Evolutionary conservation across 352 stramenopile species (phyloP).

Genomic region (Elongisporangium prolatum): DNA sequence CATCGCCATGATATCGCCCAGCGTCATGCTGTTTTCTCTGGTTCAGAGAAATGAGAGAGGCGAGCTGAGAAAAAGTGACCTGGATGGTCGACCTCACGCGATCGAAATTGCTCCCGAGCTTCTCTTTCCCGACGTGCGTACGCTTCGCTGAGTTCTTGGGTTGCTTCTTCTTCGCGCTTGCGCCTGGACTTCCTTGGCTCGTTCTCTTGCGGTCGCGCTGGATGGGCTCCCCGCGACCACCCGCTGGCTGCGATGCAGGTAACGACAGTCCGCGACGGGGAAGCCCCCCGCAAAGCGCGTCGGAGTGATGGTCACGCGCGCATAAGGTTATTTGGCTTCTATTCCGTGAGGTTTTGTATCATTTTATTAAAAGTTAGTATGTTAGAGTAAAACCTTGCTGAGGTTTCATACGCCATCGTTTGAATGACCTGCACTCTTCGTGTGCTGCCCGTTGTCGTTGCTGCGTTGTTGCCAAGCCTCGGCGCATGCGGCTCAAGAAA

Average conservation of each 20-base stretch:
- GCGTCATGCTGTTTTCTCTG: slow-evolving; percentile 46
- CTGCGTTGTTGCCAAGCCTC: not conserved
- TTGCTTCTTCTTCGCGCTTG: not conserved
- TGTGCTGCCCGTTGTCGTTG: slow-evolving; percentile 17
- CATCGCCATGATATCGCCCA: slow-evolving; percentile 70
- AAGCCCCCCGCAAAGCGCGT: slow-evolving; percentile 25
- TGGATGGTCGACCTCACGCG: not conserved
- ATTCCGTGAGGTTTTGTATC: slow-evolving; percentile 2
- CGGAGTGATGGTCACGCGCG: slow-evolving; percentile 27
- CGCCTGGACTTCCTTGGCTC: not conserved
- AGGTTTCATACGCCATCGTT: slow-evolving; percentile 5
- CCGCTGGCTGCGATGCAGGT: slow-evolving; percentile 2
- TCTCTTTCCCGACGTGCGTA: not conserved
- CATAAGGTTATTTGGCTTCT: slow-evolving; percentile 12
- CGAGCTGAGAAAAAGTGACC: not conserved
- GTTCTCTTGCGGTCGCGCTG: not conserved
- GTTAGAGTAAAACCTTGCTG: slow-evolving; percentile 1
- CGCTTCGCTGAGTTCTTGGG: not conserved
- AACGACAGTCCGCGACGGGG: slow-evolving; percentile 4
- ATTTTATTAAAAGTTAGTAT: slow-evolving; percentile 17
- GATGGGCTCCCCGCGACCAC: not conserved
- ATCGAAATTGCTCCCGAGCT: not conserved
- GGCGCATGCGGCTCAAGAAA: not conserved
- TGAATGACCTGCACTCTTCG: slow-evolving; percentile 5
- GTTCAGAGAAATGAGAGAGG: not conserved